A percentile compares a stretch with the other conserved stretches of the same genome.
These are phyloP conservation scores for Inga laurina DNA, from an alignment of 306 rosid genomes.

Conservation along the genomic window DNA sequence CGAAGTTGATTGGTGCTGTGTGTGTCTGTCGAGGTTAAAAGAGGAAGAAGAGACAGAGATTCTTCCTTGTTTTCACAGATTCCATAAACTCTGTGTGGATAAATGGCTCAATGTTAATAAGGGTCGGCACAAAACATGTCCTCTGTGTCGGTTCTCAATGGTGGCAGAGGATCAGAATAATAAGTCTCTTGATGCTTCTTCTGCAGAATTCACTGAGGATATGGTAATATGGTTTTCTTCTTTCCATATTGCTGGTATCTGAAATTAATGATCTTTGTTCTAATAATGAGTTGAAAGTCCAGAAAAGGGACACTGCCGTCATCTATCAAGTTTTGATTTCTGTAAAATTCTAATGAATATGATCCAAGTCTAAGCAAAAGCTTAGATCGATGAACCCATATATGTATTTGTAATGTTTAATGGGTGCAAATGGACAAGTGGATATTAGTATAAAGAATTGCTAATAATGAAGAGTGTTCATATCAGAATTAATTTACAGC, in stretches of 20 bases:
- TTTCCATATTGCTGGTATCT: slow-evolving; percentile 84
- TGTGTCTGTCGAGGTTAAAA: slow-evolving; percentile 69
- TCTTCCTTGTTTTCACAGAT: slow-evolving; percentile 83
- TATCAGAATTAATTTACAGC: background rate
- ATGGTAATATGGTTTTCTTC: slow-evolving; percentile 91
- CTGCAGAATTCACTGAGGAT: slow-evolving; percentile 71
- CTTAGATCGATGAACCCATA: slow-evolving; percentile 5
- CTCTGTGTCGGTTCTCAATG: slow-evolving; percentile 74
- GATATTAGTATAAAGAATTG: background rate
- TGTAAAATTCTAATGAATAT: background rate
- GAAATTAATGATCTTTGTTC: background rate
- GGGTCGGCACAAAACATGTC: slow-evolving; percentile 67
- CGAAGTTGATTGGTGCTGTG: slow-evolving; percentile 56
- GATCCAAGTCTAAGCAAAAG: background rate
- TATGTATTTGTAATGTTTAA: background rate
- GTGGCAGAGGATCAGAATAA: slow-evolving; percentile 43
- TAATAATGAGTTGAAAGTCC: background rate
- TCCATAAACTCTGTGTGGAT: slow-evolving; percentile 77
- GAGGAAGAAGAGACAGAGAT: slow-evolving; percentile 49
- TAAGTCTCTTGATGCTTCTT: slow-evolving; percentile 14
- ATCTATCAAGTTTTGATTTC: background rate
- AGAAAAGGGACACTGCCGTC: background rate
- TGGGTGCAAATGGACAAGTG: background rate
- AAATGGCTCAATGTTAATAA: slow-evolving; percentile 62
- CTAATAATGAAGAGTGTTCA: background rate